Base-by-base conservation (phyloP, 2,329 filamentous ascomycete genomes). In the Aspergillus sergii region DNA sequence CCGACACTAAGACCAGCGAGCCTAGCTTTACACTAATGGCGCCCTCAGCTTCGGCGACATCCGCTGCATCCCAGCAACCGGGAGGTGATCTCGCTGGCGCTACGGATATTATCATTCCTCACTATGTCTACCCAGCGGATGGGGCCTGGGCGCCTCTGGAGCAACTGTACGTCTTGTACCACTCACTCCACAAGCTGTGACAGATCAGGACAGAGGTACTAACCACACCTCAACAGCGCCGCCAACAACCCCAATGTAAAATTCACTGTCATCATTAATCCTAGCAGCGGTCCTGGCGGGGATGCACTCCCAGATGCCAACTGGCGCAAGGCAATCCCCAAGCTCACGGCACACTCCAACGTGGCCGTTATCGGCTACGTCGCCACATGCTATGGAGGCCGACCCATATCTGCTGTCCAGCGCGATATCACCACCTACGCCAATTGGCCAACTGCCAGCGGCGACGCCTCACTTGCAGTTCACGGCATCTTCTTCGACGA, bases 201-300 rank as follows among this genome's bases (percentile, higher is more conserved):
- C n/a, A 16, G 39, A 32, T 9, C 10, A 39, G 9, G 5, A 8
- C 21, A n/a, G 6, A 28, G 19, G 1, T 2, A 32, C 26, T 43
- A 50, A 61, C 26, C 30, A 28, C 21, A 48, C 12, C 7, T 34
- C 9, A 32, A n/a, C n/a, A 63, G 57, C 2, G 59, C 67, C 14
- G 45, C 60, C 1, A 41, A 62, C 36, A 62, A 70, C 41, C 64
- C 68, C 6, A 48, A 64, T 34, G 62, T 68, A 21, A 59, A 63
- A 5, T 72, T 70, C 62, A 64, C 67, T 21, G 41, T 72, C 12
- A 66, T 72, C n/a, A 60, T 72, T 34, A 68, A 72, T 45, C 67
- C 67, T 9, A 61, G 61, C 45, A 69, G 57, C 45, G 70, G 70
- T 1, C 67, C 70, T 0, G 62, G 64, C 10, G 43, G 36, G 9